Evolutionary conservation across 2,329 filamentous ascomycete genomes (phyloP).

Genomic region (Fusarium buxicola): DNA sequence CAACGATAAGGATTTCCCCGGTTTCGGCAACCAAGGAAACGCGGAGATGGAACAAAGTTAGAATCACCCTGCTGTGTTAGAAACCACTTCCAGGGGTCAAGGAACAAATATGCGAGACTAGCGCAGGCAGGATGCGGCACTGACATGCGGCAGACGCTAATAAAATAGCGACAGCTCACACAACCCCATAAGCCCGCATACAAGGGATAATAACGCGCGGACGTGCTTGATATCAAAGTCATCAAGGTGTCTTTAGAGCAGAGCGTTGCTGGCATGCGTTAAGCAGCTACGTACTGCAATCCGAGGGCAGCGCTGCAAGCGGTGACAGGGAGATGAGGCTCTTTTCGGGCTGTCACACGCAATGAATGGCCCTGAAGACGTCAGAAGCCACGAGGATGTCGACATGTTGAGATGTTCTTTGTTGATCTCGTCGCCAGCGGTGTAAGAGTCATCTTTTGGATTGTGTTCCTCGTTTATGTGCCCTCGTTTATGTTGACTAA

Average conservation of each 20-base stretch:
- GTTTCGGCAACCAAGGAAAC: slow-evolving; percentile 15
- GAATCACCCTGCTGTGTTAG: slow-evolving; percentile 16
- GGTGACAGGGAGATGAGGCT: neutral
- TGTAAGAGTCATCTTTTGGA: slow-evolving; percentile 15
- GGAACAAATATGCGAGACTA: slow-evolving; percentile 25
- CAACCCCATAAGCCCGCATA: slow-evolving; percentile 5
- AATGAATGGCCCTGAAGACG: slow-evolving; percentile 28
- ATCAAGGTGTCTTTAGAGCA: neutral
- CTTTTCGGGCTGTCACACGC: slow-evolving; percentile 15
- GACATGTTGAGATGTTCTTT: slow-evolving; percentile 35
- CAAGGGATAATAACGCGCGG: slow-evolving; percentile 1
- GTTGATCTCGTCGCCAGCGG: slow-evolving; percentile 25
- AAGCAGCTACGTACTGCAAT: neutral
- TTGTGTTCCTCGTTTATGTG: slow-evolving; percentile 4
- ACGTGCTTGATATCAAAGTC: slow-evolving; percentile 6
- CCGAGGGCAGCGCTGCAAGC: neutral
- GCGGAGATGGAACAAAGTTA: slow-evolving; percentile 13
- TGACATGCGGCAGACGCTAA: slow-evolving; percentile 34
- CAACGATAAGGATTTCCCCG: slow-evolving; percentile 8
- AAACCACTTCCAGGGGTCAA: slow-evolving; percentile 18
- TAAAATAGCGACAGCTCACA: slow-evolving; percentile 29
- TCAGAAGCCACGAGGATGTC: slow-evolving; percentile 46
- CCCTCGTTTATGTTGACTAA: neutral
- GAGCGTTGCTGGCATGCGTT: neutral
- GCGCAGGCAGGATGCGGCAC: slow-evolving; percentile 31